Evolutionary conservation across 202 grass and related monocot species (phyloP), one percentile per base, ranked within the genome.

Genomic region (Miscanthus sacchariflorus): DNA sequence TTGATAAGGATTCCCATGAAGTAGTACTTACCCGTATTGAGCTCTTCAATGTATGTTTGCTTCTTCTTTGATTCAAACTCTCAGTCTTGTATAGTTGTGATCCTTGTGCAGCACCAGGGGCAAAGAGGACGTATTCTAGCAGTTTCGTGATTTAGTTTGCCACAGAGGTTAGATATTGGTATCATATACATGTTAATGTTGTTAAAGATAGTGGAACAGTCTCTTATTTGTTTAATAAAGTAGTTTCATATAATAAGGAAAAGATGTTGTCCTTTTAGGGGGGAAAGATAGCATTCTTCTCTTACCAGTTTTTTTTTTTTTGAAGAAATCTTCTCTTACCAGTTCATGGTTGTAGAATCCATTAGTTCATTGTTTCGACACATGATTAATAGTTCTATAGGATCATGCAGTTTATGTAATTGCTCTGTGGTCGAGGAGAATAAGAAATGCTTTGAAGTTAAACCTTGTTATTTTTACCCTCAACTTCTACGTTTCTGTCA

Each of bases 391-490:
- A 63, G 58, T 63, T 61, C 19, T 61, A 23, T n/a, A 59, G 56
- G 56, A 3, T n/a, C 19, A 59, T 59, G 56, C n/a, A 7, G 56
- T 59, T 59, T 59, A 59, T n/a, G 56, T 9, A 61, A 61, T 15
- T 56, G 18, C 42, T 27, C 9, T 21, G 7, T 74, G 65, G 56
- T 21, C 58, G 35, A 78, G 10, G 63, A 58, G 64, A 56, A 54
- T 25, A 43, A 40, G 3, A 21, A 23, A 43, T 68, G 4, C 14
- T 69, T 63, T 27, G 13, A 46, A 23, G 48, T 79, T 61, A 59
- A 86, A 28, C 33, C 64, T 71, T 78, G 9, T 70, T 48, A 77
- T 70, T 70, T 77, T 56, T 6, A 61, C 23, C 19, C 35, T 58
- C 15, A 54, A 10, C 12, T 43, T 86, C 49, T 78, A 24, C 9